phyloP scores from a whole-genome alignment of 805 yeast genomes.

The Peterozyma xylosa region DNA sequence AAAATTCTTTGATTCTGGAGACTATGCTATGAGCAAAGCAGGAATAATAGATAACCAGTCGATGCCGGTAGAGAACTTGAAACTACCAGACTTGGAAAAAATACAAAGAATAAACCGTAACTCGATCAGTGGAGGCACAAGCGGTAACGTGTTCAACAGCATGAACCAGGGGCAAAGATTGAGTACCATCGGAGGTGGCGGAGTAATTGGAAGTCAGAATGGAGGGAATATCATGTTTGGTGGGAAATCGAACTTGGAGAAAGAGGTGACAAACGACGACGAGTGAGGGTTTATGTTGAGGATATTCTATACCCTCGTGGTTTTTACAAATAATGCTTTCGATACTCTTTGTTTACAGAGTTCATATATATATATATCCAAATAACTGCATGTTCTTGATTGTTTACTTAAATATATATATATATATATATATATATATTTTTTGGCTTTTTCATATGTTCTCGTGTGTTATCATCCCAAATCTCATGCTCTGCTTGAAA shows the following conservation, averaged over 20 bases:
- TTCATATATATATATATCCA: neutral
- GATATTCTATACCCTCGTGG: no score
- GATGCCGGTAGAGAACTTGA: slow-evolving; percentile 23
- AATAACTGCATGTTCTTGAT: neutral
- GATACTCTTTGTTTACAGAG: no score
- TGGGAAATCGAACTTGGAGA: slow-evolving; percentile 48
- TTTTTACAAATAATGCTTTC: no score
- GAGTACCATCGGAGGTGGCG: slow-evolving; percentile 1
- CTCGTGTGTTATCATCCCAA: no score
- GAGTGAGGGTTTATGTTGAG: neutral
- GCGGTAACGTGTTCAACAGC: slow-evolving; percentile 5
- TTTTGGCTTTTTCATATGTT: no score
- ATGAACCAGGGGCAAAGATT: neutral
- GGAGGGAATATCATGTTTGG: slow-evolving; percentile 23
- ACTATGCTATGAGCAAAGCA: slow-evolving; percentile 78
- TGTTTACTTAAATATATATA: no score
- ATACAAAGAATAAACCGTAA: slow-evolving; percentile 54
- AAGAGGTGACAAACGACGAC: slow-evolving; percentile 34
- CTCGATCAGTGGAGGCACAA: slow-evolving; percentile 42
- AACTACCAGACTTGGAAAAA: slow-evolving; percentile 48
- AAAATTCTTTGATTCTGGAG: slow-evolving; percentile 91
- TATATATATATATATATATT: no score
- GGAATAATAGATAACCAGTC: slow-evolving; percentile 29
- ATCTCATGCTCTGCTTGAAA: no score
- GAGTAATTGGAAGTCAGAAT: slow-evolving; percentile 25